Base-by-base conservation (phyloP, 208 protist species). In the Trypanosomatidae sp. region DNA sequence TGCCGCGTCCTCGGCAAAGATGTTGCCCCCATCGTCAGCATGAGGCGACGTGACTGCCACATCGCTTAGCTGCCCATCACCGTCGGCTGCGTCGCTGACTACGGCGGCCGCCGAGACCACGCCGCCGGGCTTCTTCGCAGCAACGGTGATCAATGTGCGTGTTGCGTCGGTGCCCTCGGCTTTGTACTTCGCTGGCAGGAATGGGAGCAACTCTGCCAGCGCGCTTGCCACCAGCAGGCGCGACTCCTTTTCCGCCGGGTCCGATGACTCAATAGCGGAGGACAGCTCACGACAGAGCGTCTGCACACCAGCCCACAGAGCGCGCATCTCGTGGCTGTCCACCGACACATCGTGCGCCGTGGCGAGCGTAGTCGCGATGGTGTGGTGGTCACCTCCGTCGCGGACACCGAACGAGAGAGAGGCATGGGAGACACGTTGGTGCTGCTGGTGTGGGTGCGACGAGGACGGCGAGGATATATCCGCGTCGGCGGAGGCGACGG, bases 211-310 rank as follows among this genome's bases (percentile, higher is more conserved):
- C 69, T 75, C 70, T 4, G 69, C 70, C 46, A 75, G 41, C 12
- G 76, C 68, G 33, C 62, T 59, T 19, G 76, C 76, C 10, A 72
- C 47, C 7, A 80, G 65, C 55, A 80, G 44, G 19, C 71, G 71
- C 59, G 75, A 46, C 62, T 70, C 25, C 39, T 36, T 36, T 19
- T 39, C 69, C 8, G 44, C 19, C 13, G 36, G 17, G 3, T 33
- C 19, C 8, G 22, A 12, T 50, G 19, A n/a, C 25, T 12, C 52
- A 36, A 49, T 17, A 4, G 41, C 62, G 36, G 75, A 22, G 44
- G 66, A 66, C 28, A 80, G 64, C 39, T 74, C 76, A 0, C 9
- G 13, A 43, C 64, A 71, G 3, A 80, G 52, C 19, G n/a, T 19
- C 30, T 55, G 62, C 56, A 74, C 53, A 22, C 62, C 76, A 3